Conservation (phyloP, 2,329 filamentous ascomycete species). For the Didymella sp. region DNA sequence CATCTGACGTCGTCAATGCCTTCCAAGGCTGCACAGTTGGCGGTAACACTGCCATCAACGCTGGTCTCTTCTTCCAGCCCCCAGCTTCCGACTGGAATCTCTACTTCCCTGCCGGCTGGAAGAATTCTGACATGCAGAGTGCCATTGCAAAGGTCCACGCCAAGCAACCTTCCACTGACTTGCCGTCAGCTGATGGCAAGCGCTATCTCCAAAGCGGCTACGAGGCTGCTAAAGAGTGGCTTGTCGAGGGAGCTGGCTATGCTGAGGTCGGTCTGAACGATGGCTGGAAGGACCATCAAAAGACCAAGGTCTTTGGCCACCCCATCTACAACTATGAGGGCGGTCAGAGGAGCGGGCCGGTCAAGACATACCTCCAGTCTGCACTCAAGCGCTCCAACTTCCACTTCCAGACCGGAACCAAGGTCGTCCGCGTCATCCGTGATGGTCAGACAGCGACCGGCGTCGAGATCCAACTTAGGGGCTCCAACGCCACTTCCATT, state of each 20-base stretch:
- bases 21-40: constrained; percentile 61
- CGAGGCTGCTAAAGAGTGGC: constrained; percentile 57
- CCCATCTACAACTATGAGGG: constrained; percentile 58
- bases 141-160: constrained; percentile 56
- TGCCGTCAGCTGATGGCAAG: constrained; percentile 55
- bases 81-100: constrained; percentile 61
- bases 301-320: constrained; percentile 58
- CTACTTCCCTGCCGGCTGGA: constrained; percentile 60
- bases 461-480: constrained; percentile 50
- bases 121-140: constrained; percentile 56
- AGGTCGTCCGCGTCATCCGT: constrained; percentile 56
- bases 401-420: constrained; percentile 52
- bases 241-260: constrained; percentile 59
- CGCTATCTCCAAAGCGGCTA: constrained; percentile 59
- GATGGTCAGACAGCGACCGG: constrained; percentile 51
- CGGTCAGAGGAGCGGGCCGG: constrained; percentile 60
- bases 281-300: constrained; percentile 50
- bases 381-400: constrained; percentile 51
- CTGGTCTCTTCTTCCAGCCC: constrained; percentile 62
- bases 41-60: constrained; percentile 62
- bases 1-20: constrained; percentile 49
- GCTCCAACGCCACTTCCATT: constrained; percentile 39
- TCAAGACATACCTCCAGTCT: constrained; percentile 58
- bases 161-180: constrained; percentile 55
- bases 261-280: constrained; percentile 58